Conservation (phyloP, 2,329 filamentous ascomycete genomes). For the Decorospora gaudefroyi region DNA sequence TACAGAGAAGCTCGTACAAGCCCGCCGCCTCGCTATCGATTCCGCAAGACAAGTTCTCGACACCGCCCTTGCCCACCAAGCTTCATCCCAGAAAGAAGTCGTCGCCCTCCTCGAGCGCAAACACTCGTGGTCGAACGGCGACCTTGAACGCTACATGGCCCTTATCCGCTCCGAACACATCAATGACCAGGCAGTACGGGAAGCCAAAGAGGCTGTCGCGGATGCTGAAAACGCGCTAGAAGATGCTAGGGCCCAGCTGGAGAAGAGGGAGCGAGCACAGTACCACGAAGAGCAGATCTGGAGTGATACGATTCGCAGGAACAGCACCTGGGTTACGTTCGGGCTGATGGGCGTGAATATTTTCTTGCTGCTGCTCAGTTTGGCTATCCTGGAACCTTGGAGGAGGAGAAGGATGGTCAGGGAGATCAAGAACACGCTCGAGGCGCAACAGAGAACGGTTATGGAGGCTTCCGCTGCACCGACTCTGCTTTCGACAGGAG, state of each 20-base stretch:
- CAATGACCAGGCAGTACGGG: conserved; percentile 81
- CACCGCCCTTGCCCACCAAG: conserved; percentile 78
- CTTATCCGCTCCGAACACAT: conserved; percentile 91
- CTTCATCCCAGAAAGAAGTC: conserved; percentile 91
- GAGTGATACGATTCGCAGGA: conserved; percentile 94
- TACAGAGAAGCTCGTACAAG: conserved; percentile 62
- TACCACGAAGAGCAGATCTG: conserved; percentile 99
- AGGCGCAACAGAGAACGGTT: conserved; percentile 37
- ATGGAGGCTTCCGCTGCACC: conserved; percentile 17
- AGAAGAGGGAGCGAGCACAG: conserved; percentile 80
- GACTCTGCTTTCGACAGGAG: conserved; percentile 5
- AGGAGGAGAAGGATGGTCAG: conserved; percentile 77
- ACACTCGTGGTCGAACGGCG: conserved; percentile 82
- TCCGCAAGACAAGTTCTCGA: conserved; percentile 76
- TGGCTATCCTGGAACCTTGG: conserved; percentile 94
- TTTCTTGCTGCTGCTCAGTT: conserved; percentile 79
- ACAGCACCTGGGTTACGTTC: conserved; percentile 98
- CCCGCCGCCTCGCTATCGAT: conserved; percentile 66
- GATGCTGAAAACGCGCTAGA: conserved; percentile 80
- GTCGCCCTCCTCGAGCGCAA: conserved; percentile 92
- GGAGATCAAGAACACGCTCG: conserved; percentile 61
- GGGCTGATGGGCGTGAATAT: conserved; percentile 97
- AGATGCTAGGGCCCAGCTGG: conserved; percentile 73
- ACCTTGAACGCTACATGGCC: conserved; percentile 92
- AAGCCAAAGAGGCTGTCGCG: conserved; percentile 71